Conservation (phyloP, 2,329 filamentous ascomycete genomes). For the Paradendryphiella salina region DNA sequence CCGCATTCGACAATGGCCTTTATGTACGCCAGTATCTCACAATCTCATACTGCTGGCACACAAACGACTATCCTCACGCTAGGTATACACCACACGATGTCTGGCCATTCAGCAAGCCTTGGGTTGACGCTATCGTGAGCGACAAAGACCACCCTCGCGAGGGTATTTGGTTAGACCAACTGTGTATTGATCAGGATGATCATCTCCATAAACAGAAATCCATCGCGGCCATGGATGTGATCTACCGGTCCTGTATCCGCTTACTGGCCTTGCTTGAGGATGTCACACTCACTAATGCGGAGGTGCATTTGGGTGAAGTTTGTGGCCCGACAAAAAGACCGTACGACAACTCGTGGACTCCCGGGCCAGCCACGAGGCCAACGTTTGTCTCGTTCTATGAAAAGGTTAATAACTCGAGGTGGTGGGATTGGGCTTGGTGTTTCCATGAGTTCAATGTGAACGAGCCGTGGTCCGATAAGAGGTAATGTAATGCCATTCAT, state of each 20-base stretch:
- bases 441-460: constrained; percentile 23
- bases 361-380: not conserved
- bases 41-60: constrained; percentile 25
- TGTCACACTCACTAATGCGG: constrained; percentile 12
- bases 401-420: constrained; percentile 15
- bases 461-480: constrained; percentile 16
- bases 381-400: constrained; percentile 8
- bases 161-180: constrained; percentile 27
- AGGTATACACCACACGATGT: constrained; percentile 11
- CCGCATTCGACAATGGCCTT: constrained; percentile 13
- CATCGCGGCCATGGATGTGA: constrained; percentile 25
- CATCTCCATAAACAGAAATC: constrained; percentile 14
- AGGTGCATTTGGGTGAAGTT: constrained; percentile 5
- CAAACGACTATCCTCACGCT: constrained; percentile 10
- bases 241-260: constrained; percentile 21
- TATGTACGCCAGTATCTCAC: constrained; percentile 23
- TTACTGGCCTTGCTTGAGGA: constrained; percentile 21
- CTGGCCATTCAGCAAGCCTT: constrained; percentile 23
- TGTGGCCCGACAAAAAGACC: not conserved
- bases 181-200: constrained; percentile 19
- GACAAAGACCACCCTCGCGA: constrained; percentile 19
- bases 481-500: constrained; percentile 10
- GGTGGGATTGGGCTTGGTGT: constrained; percentile 25
- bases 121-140: constrained; percentile 21
- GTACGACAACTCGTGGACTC: not conserved